Evolutionary conservation across 1,284 basidiomycete species (phyloP), one percentile per base, ranked within the genome.

Genomic region (Ceratobasidium sp.): DNA sequence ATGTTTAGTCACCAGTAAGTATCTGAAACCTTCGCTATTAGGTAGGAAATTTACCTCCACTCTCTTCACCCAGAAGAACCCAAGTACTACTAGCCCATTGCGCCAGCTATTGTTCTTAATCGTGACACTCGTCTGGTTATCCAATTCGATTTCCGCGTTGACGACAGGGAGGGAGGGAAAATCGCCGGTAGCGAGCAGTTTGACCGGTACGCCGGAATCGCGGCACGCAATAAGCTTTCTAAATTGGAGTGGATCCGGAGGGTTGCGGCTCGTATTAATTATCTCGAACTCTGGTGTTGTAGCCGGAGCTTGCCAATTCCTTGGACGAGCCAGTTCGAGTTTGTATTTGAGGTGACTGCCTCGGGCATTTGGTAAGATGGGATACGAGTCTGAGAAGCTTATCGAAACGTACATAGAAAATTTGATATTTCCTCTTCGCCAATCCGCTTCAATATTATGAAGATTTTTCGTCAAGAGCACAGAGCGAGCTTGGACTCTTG

Each of bases 1-100:
- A 13, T 64, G 38, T 44, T 17, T 15, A 13, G 61, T 17, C 5
- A 17, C 23, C 5, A 20, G 44, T n/a, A 6, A 15, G 44, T 3
- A 20, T 10, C 40, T 42, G 61, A 26, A 26, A 28, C 15, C 0
- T 13, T 28, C 23, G 44, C 0, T 20, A 62, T 15, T 10, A 38
- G 5, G 26, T 50, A 26, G 54, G 10, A 38, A 26, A 44, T 50
- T 66, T n/a, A 66, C 73, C 50, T 75, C 61, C 48, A 33, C 73
- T 20, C n/a, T 33, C 38, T 48, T 66, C 13, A 75, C 62, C 61
- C 61, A 75, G n/a, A 75, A 75, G 44, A 65, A 75, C 28, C 73
- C 73, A n/a, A 76, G 52, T 23, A 76, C 52, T 6, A 76, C 73
- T 10, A 76, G 20, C 26, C 73, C 73, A 17, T 66, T 57, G 3